Conservation (phyloP, 2,329 filamentous ascomycete genomes). For the Neurospora sp. region DNA sequence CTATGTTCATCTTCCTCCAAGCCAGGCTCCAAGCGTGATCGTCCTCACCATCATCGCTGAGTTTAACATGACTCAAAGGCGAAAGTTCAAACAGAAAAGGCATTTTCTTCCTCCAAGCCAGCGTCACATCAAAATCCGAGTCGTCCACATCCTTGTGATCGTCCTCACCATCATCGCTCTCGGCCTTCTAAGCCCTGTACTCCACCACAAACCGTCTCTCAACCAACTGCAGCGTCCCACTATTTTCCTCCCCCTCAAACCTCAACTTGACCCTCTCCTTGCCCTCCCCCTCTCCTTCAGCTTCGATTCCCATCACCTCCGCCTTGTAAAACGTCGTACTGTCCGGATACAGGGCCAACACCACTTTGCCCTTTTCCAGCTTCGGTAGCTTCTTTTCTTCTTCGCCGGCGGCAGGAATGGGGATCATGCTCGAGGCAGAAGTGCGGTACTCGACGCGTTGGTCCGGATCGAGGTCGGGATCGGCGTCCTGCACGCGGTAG, state of each 20-base stretch:
- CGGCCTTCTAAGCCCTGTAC: conserved; percentile 29
- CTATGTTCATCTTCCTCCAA: too few relatives aligned
- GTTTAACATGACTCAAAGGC: background rate
- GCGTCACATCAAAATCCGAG: too few relatives aligned
- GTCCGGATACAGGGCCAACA: conserved; percentile 70
- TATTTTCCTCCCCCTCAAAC: conserved; percentile 71
- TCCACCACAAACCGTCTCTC: conserved; percentile 69
- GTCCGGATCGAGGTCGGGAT: conserved; percentile 56
- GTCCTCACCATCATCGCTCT: background rate
- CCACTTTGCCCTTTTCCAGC: conserved; percentile 58
- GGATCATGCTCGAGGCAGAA: conserved; percentile 65
- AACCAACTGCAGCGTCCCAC: conserved; percentile 63
- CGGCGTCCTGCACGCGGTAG: conserved; percentile 72
- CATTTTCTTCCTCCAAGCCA: background rate
- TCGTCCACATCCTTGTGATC: too few relatives aligned
- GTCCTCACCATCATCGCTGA: background rate
- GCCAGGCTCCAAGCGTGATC: too few relatives aligned
- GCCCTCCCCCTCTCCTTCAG: conserved; percentile 11
- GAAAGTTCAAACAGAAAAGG: background rate
- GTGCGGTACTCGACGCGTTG: conserved; percentile 59
- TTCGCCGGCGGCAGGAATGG: conserved; percentile 51
- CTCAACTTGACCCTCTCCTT: conserved; percentile 52
- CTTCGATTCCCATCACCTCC: conserved; percentile 63
- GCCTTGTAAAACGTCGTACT: conserved; percentile 82
- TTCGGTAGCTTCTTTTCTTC: conserved; percentile 27